Percentiles rank a stretch among this genome's conserved stretches.
Conservation (phyloP, 73 alveolate species). For the Tetrahymena malaccensis region DNA sequence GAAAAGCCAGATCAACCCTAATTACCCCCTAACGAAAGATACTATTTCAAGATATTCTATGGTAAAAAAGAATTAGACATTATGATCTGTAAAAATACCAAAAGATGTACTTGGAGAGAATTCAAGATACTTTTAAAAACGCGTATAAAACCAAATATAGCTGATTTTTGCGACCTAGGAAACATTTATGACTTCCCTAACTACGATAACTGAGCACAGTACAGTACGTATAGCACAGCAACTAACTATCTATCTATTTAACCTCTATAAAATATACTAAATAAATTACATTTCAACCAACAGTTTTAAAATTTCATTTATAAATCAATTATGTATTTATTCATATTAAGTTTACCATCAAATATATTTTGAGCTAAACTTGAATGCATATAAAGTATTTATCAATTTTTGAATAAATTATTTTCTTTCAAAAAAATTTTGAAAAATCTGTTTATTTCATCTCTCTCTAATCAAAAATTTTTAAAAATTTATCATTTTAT, state of each 20-base stretch:
- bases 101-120: not conserved
- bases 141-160: not conserved
- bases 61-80: not conserved
- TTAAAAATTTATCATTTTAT: too few relatives aligned
- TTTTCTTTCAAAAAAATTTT: too few relatives aligned
- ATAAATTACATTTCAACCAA: not conserved
- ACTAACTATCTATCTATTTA: too few relatives aligned
- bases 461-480: too few relatives aligned
- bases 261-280: not conserved
- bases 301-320: not conserved
- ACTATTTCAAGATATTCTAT: not conserved
- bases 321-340: not conserved
- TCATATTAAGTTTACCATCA: not conserved
- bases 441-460: too few relatives aligned
- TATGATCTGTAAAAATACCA: not conserved
- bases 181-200: not conserved
- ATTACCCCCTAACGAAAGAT: not conserved
- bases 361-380: not conserved
- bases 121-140: not conserved
- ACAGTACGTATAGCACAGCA: too few relatives aligned
- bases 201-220: not conserved
- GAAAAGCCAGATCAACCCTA: not conserved
- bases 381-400: too few relatives aligned
- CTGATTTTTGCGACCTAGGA: not conserved
- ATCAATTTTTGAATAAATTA: not conserved